Base-by-base conservation (phyloP, 768 basidiomycete genomes). In the Tephrocybe sp. region DNA sequence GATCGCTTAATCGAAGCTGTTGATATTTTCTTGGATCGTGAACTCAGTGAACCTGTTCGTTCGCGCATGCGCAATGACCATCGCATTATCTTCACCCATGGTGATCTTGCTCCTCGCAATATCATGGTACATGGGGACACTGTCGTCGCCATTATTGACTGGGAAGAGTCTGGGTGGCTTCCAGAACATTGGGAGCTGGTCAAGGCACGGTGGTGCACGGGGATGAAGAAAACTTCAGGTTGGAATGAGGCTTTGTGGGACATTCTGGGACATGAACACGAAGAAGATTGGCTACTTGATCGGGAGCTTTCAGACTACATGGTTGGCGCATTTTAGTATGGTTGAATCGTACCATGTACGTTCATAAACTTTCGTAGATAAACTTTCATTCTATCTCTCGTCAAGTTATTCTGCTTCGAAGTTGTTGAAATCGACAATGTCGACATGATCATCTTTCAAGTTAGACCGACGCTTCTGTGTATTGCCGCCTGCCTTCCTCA, bases 91-190 rank as follows among this genome's bases (percentile, higher is more conserved):
- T 60, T 76, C 58, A 65, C 68, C n/a, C 73, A 77, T 52, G 72
- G 70, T 19, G 74, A 77, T 53, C 48, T 76, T 40, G 64, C 68
- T 40, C 69, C 71, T 7, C 64, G 71, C 2, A 76, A 77, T 55
- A 64, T 77, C 44, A 57, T 76, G 17, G 62, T 76, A 22, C 57
- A 69, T 14, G 59, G 53, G 12, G 61, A 55, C 11, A 52, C 32
- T 11, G 60, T 71, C 41, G 54, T 59, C 5, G 66, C 57, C 13
- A 58, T 72, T 11, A 44, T 73, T 14, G 72, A 71, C 47, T 71
- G 68, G 67, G 70, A 68, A 48, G 56, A 41, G 10, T 54, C 63
- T 4, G 68, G 68, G 13, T 70, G 64, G 63, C 61, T 59, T 48
- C 70, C 69, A 8, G 67, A 66, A 23, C 67, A 65, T 34, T 72